phyloP scores from a whole-genome alignment of 768 basidiomycete genomes.

The Russula abietina region DNA sequence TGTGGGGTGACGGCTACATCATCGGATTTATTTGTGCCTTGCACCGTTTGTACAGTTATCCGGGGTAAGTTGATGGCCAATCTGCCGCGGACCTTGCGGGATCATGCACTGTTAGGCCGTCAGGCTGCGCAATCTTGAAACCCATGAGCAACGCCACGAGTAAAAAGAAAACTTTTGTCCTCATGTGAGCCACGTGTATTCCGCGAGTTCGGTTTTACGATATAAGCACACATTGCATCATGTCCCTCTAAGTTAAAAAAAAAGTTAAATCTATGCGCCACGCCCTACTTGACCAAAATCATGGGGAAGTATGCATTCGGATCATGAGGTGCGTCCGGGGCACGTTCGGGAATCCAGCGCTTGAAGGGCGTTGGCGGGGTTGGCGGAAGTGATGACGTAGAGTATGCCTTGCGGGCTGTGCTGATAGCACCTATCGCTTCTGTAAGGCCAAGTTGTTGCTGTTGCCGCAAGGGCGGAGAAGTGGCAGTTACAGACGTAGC shows the following conservation, averaged over 20 bases:
- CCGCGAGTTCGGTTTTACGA: not conserved
- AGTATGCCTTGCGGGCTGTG: constrained; percentile 50
- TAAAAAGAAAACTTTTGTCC: not conserved
- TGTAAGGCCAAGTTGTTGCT: constrained; percentile 51
- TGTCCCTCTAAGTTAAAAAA: not conserved
- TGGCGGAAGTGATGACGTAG: constrained; percentile 65
- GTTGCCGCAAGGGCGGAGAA: constrained; percentile 29
- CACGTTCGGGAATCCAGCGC: constrained; percentile 67
- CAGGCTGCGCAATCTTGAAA: not conserved
- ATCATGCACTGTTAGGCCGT: not conserved
- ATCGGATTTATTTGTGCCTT: constrained; percentile 2
- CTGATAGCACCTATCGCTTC: constrained; percentile 66
- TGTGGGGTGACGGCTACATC: not conserved
- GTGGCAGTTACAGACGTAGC: constrained; percentile 40
- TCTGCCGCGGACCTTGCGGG: constrained; percentile 20
- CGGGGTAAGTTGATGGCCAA: not conserved
- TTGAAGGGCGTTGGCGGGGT: constrained; percentile 58
- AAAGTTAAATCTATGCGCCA: not conserved
- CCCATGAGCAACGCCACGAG: not conserved
- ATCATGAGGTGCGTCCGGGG: constrained; percentile 78
- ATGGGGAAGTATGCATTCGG: constrained; percentile 81
- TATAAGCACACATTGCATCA: not conserved
- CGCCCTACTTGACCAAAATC: constrained; percentile 42
- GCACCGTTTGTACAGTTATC: not conserved
- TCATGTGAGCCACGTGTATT: constrained; percentile 1